Evolutionary conservation across 441 rosid genomes (phyloP).

Genomic region (Erodium moschatum): DNA sequence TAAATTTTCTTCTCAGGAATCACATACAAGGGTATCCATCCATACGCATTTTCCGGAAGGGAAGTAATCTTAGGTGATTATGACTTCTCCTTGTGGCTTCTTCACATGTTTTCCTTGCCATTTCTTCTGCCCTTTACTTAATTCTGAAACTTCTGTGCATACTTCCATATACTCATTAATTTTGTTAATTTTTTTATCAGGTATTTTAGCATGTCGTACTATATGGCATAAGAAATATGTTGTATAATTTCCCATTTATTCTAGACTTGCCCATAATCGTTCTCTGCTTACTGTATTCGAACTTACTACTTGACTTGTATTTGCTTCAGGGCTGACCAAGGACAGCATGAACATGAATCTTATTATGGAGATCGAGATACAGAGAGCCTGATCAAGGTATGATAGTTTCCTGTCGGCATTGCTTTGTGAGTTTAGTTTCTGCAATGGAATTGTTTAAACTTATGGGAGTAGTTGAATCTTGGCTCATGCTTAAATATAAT

Average conservation of each 20-base stretch:
- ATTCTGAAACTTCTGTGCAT: no score
- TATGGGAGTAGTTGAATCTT: background rate
- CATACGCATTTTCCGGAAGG: slow-evolving; percentile 90
- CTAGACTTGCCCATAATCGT: no score
- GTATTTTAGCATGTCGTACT: no score
- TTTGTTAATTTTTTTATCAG: no score
- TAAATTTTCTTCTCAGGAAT: slow-evolving; percentile 44
- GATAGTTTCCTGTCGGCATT: background rate
- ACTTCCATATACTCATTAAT: no score
- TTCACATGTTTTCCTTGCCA: no score
- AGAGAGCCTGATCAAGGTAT: slow-evolving; percentile 78
- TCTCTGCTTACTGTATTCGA: slow-evolving; percentile 10
- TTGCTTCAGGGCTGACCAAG: slow-evolving; percentile 66
- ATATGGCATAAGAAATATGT: no score
- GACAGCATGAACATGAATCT: slow-evolving; percentile 96
- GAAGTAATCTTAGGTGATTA: slow-evolving; percentile 72
- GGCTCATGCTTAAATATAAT: background rate
- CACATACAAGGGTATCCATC: slow-evolving; percentile 98
- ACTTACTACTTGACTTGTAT: background rate
- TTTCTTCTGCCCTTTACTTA: no score
- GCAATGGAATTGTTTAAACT: background rate
- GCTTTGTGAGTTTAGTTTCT: background rate
- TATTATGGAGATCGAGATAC: slow-evolving; percentile 98
- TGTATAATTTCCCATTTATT: no score
- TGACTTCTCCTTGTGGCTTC: slow-evolving; percentile 14